Percentiles rank a stretch among this genome's conserved stretches.
phyloP scores from a whole-genome alignment of 2,329 filamentous ascomycete species.

The Torrubiella hemipterigena region DNA sequence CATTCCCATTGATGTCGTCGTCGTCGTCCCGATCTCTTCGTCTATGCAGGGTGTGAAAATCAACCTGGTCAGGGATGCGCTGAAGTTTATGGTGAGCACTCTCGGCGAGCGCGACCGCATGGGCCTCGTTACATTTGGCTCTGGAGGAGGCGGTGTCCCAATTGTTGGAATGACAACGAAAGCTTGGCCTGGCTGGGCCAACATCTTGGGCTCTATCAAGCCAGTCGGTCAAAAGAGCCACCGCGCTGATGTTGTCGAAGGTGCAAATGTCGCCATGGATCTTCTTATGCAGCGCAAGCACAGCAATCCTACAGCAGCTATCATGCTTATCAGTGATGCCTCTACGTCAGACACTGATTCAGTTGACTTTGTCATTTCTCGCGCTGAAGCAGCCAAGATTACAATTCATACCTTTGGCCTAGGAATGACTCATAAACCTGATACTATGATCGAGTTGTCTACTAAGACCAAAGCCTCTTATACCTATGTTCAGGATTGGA shows the following conservation, averaged over 20 bases:
- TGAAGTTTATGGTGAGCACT: conserved; percentile 82
- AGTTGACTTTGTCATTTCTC: conserved; percentile 93
- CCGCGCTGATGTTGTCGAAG: conserved; percentile 91
- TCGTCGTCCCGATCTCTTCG: conserved; percentile 92
- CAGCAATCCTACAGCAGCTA: conserved; percentile 88
- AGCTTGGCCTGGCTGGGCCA: conserved; percentile 83
- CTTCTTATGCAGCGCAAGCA: conserved; percentile 95
- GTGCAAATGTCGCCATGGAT: conserved; percentile 97
- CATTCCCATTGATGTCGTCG: conserved; percentile 87
- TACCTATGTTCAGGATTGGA: conserved; percentile 99
- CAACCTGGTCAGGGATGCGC: conserved; percentile 78
- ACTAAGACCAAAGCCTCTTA: conserved; percentile 94
- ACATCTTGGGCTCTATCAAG: conserved; percentile 74
- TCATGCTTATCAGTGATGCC: conserved; percentile 94
- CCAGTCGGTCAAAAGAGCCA: conserved; percentile 95
- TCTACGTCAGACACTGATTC: conserved; percentile 89
- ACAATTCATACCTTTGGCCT: conserved; percentile 94
- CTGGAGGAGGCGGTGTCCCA: conserved; percentile 82
- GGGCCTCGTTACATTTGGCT: conserved; percentile 95
- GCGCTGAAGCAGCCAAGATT: conserved; percentile 94
- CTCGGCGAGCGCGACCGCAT: conserved; percentile 90
- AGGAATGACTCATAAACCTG: conserved; percentile 93
- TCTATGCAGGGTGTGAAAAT: conserved; percentile 99
- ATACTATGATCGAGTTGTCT: conserved; percentile 96
- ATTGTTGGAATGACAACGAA: conserved; percentile 98